A percentile compares a stretch with the other conserved stretches of the same genome.
These are phyloP conservation scores for Xylaria hypoxylon DNA, from an alignment of 2,329 filamentous ascomycete genomes.

Conservation along the genomic window DNA sequence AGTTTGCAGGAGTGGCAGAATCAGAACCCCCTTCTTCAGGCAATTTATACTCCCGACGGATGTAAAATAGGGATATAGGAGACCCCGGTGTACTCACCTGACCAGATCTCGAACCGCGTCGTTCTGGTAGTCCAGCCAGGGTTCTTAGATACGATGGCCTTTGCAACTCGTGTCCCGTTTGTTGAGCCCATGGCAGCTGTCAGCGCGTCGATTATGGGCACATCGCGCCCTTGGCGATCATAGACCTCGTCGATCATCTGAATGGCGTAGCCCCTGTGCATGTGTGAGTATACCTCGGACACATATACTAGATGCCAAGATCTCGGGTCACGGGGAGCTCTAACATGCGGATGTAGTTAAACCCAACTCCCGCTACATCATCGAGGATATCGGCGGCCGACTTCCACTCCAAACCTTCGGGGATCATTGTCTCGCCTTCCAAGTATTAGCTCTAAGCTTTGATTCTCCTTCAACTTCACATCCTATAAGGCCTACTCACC, in stretches of 20 bases:
- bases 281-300: constrained; percentile 22
- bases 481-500: constrained; percentile 39
- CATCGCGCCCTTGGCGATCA: constrained; percentile 54
- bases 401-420: constrained; percentile 66
- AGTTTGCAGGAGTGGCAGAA: neutral
- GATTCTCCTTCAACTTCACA: neutral
- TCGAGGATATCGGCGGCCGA: constrained; percentile 62
- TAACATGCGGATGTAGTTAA: constrained; percentile 66
- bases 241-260: constrained; percentile 66
- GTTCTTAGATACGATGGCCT: constrained; percentile 62
- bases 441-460: neutral
- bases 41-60: neutral
- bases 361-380: constrained; percentile 61
- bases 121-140: constrained; percentile 61
- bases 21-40: too few relatives aligned
- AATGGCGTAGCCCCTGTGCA: constrained; percentile 61
- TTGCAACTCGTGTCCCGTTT: constrained; percentile 61
- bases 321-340: constrained; percentile 5
- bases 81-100: constrained; percentile 17
- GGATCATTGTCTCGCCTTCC: constrained; percentile 64
- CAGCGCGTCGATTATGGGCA: constrained; percentile 54
- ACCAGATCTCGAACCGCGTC: constrained; percentile 59
- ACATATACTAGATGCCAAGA: neutral
- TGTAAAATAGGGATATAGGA: neutral
- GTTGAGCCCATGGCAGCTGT: constrained; percentile 56